Percentiles rank a stretch among this genome's conserved stretches.
phyloP scores from a whole-genome alignment of 768 basidiomycete species.

The Trametopsis cervina region DNA sequence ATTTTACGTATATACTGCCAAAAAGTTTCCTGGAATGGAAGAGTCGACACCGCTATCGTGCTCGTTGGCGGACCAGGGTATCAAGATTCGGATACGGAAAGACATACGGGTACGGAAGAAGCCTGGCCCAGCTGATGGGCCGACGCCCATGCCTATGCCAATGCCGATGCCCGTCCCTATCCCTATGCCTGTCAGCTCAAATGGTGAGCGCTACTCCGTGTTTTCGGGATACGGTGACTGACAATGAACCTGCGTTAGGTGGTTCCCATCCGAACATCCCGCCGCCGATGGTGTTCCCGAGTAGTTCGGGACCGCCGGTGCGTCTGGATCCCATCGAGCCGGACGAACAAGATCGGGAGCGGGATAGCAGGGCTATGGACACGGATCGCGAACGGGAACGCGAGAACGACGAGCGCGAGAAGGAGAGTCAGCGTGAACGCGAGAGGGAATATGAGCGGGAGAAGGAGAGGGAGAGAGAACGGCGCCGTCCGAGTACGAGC shows the following conservation, averaged over 20 bases:
- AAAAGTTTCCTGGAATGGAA: conserved; percentile 97
- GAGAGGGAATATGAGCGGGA: conserved; percentile 12
- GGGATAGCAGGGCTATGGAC: conserved; percentile 11
- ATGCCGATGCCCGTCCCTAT: conserved; percentile 1
- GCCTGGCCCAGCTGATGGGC: conserved; percentile 33
- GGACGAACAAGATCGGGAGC: conserved; percentile 14
- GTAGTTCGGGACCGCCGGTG: conserved; percentile 10
- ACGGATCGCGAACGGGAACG: conserved; percentile 13
- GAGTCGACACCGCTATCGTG: conserved; percentile 87
- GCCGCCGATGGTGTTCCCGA: conserved; percentile 10
- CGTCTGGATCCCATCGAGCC: conserved; percentile 13
- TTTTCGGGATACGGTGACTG: not conserved
- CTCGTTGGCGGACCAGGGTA: conserved; percentile 90
- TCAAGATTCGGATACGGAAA: conserved; percentile 91
- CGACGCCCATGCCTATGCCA: conserved; percentile 18
- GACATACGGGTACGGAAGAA: conserved; percentile 82
- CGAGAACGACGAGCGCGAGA: conserved; percentile 3
- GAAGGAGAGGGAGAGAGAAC: conserved; percentile 14
- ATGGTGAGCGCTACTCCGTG: not conserved
- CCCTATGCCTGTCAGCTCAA: not conserved
- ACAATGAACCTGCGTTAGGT: not conserved
- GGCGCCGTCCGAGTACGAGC: not conserved
- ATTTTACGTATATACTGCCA: conserved; percentile 93
- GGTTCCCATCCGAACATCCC: not conserved
- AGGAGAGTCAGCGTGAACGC: conserved; percentile 5